A percentile compares a stretch with the other conserved stretches of the same genome.
phyloP scores from a whole-genome alignment of 352 stramenopile species.

The Phytopythium vexans region DNA sequence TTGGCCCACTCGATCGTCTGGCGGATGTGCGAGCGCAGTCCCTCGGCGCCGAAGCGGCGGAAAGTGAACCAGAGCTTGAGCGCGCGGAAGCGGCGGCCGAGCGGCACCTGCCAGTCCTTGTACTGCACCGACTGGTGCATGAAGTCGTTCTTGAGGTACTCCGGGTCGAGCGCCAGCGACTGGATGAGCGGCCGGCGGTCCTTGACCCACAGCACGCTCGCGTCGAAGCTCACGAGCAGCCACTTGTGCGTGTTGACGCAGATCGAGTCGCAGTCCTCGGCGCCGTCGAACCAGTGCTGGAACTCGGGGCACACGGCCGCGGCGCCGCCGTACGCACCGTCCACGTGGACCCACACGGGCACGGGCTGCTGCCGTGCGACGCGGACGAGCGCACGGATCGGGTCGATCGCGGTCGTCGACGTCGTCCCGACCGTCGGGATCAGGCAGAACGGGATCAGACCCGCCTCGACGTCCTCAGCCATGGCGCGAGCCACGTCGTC shows the following conservation, averaged over 20 bases:
- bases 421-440: slow-evolving; percentile 66
- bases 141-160: slow-evolving; percentile 78
- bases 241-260: slow-evolving; percentile 79
- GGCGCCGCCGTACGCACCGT: slow-evolving; percentile 60
- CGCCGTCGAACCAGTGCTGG: slow-evolving; percentile 41
- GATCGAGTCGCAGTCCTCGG: slow-evolving; percentile 63
- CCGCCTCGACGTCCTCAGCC: slow-evolving; percentile 40
- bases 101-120: slow-evolving; percentile 75
- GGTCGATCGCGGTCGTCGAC: slow-evolving; percentile 55
- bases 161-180: slow-evolving; percentile 48
- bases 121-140: slow-evolving; percentile 49
- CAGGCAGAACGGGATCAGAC: slow-evolving; percentile 56
- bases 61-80: slow-evolving; percentile 77
- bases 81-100: slow-evolving; percentile 63
- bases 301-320: slow-evolving; percentile 53
- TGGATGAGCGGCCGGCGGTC: slow-evolving; percentile 51
- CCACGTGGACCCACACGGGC: slow-evolving; percentile 58
- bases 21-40: slow-evolving; percentile 50
- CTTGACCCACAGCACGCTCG: slow-evolving; percentile 61
- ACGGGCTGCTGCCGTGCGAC: slow-evolving; percentile 34
- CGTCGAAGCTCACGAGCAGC: slow-evolving; percentile 66
- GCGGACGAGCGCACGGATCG: slow-evolving; percentile 31
- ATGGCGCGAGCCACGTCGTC: slow-evolving; percentile 48
- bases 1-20: slow-evolving; percentile 45
- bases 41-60: slow-evolving; percentile 54